Conservation (phyloP, 306 rosid species). For the Acacia melanoxylon region DNA sequence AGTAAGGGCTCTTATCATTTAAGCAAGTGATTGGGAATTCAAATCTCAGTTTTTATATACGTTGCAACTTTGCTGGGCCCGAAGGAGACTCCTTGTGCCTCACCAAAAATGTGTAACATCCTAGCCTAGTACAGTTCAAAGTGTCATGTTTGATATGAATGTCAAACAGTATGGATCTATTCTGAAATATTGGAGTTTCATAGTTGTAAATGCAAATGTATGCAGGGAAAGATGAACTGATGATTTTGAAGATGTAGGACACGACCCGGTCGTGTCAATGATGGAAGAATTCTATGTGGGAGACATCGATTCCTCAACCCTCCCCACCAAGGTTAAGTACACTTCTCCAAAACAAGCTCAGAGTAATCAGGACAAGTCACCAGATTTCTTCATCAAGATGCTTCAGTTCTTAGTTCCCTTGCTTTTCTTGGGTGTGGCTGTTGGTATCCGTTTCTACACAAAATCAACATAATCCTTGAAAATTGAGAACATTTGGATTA, state of each 20-base stretch:
- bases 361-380: slow-evolving; percentile 72
- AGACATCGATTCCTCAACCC: slow-evolving; percentile 65
- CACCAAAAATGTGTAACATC: not conserved
- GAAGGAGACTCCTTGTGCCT: not conserved
- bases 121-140: not conserved
- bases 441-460: slow-evolving; percentile 70
- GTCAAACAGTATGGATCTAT: not conserved
- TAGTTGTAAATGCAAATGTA: slow-evolving; percentile 19
- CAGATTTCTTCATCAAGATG: slow-evolving; percentile 63
- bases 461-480: slow-evolving; percentile 44
- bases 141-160: not conserved
- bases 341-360: slow-evolving; percentile 79
- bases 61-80: not conserved
- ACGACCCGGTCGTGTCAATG: slow-evolving; percentile 76
- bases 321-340: slow-evolving; percentile 56
- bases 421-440: slow-evolving; percentile 72
- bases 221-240: slow-evolving; percentile 85
- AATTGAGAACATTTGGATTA: slow-evolving; percentile 10
- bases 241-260: slow-evolving; percentile 88
- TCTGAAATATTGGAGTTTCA: not conserved
- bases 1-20: not conserved
- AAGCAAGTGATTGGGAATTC: not conserved
- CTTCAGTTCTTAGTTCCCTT: slow-evolving; percentile 85
- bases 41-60: not conserved
- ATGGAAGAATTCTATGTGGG: slow-evolving; percentile 88